Evolutionary conservation across 768 basidiomycete genomes (phyloP).

Genomic region (Sistotremastrum suecicum): DNA sequence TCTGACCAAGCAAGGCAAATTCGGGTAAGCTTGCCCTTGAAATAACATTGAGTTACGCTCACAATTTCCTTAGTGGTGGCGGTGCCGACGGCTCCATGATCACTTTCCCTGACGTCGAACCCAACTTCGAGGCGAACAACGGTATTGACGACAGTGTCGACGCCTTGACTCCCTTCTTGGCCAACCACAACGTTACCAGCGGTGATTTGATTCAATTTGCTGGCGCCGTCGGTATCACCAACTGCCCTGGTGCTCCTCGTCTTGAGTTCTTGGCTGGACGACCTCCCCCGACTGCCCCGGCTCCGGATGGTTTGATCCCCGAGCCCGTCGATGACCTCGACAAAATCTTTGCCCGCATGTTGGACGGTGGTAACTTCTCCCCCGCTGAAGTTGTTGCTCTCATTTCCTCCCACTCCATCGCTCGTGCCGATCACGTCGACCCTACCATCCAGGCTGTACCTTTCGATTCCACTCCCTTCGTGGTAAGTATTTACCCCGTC

Average conservation of each 20-base stretch:
- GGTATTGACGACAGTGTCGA: constrained; percentile 29
- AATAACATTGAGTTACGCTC: not conserved
- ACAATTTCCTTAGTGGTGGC: constrained; percentile 1
- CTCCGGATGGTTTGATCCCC: constrained; percentile 14
- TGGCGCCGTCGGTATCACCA: constrained; percentile 20
- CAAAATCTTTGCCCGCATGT: constrained; percentile 7
- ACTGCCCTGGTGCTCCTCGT: constrained; percentile 26
- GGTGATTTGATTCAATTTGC: constrained; percentile 35
- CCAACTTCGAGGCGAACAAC: constrained; percentile 20
- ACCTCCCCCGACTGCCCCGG: constrained; percentile 13
- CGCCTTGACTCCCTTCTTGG: constrained; percentile 20
- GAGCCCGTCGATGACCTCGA: constrained; percentile 6
- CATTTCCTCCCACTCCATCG: constrained; percentile 8
- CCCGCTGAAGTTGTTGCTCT: constrained; percentile 6
- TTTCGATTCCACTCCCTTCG: constrained; percentile 8
- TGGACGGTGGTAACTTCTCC: constrained; percentile 6
- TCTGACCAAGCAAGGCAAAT: not conserved
- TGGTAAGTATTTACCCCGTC: not conserved
- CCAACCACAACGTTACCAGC: constrained; percentile 21
- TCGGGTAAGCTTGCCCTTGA: not conserved
- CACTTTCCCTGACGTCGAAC: constrained; percentile 28
- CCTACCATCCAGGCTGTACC: constrained; percentile 1
- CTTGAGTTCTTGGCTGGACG: constrained; percentile 26
- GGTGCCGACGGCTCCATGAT: constrained; percentile 36
- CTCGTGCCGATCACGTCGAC: constrained; percentile 6